phyloP scores from a whole-genome alignment of 768 basidiomycete genomes.

The Pholiota conissans region DNA sequence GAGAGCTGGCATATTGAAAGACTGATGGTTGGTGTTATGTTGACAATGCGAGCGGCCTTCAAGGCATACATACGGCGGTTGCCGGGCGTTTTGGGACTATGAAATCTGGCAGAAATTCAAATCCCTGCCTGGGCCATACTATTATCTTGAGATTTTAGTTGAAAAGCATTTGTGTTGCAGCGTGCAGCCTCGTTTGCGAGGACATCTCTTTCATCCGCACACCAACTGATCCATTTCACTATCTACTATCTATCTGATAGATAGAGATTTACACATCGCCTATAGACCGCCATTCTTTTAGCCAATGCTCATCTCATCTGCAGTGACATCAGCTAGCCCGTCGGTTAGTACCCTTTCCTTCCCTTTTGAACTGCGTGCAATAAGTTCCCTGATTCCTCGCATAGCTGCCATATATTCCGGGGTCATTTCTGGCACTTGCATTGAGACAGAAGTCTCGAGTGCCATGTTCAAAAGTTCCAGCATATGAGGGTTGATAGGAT shows the following conservation, averaged over 20 bases:
- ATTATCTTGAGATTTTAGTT: too few species aligned
- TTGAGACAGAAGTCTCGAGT: conserved; percentile 48
- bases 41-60: too few species aligned
- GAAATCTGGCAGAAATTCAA: too few species aligned
- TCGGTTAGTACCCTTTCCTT: conserved; percentile 22
- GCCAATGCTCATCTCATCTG: conserved; percentile 24
- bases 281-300: conserved; percentile 1
- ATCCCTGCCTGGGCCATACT: too few species aligned
- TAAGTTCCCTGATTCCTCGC: conserved; percentile 29
- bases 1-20: too few species aligned
- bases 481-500: conserved; percentile 80
- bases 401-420: conserved; percentile 31
- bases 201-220: too few species aligned
- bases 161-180: too few species aligned
- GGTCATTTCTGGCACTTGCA: conserved; percentile 16
- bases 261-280: not conserved
- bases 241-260: too few species aligned
- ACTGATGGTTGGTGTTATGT: too few species aligned
- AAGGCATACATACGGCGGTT: too few species aligned
- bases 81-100: too few species aligned
- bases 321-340: conserved; percentile 12
- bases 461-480: conserved; percentile 82
- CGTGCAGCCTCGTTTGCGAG: too few species aligned
- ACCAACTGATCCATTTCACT: not conserved
- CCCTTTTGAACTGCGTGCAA: not conserved